Base-by-base conservation (phyloP, 371 early-diverging fungal genomes). In the Cladochytrium tenue region DNA sequence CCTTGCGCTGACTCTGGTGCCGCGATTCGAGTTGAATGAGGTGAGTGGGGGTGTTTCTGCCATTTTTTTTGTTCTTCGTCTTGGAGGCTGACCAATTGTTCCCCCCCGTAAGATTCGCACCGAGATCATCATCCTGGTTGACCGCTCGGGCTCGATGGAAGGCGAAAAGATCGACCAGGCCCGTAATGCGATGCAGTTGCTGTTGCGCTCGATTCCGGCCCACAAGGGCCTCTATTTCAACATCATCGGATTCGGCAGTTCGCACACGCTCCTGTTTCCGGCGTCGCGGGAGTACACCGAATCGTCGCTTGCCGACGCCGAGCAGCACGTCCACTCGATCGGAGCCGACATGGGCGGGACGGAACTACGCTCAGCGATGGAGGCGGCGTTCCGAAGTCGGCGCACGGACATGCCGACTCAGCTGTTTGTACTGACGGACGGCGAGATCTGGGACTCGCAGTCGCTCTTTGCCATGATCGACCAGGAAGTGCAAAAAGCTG, bases 391-490 rank as follows among this genome's bases (percentile, higher is more conserved):
- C 34, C 56, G 66, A 20, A 58, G n/a, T 32, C 36, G 73, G 27
- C 60, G 65, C 36, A 51, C 58, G 13, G 78, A 77, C 58, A 70
- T 80, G 63, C 71, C 81, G 17, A 79, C 77, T 20, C 67, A 75
- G 34, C 50, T 82, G 53, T 72, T 82, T 62, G 56, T 83, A 26
- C 51, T 83, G 10, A 83, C 83, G 26, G 83, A 81, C 56, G 83
- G 83, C 15, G 73, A 76, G 56, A 75, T 82, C 32, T 76, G 74
- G 74, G 52, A 79, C 26, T 71, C 71, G 23, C 62, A 73, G 2
- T 13, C 58, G 36, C 52, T 78, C 31, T 63, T 76, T 31, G 36
- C 60, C 2, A 60, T 55, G 58, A 51, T 77, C 60, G 64, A 66
- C 43, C 15, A 55, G 31, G 58, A 67, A 15, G 68, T 32, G 30